Conservation (phyloP, 2,329 filamentous ascomycete genomes). For the Alternaria infectoria region DNA sequence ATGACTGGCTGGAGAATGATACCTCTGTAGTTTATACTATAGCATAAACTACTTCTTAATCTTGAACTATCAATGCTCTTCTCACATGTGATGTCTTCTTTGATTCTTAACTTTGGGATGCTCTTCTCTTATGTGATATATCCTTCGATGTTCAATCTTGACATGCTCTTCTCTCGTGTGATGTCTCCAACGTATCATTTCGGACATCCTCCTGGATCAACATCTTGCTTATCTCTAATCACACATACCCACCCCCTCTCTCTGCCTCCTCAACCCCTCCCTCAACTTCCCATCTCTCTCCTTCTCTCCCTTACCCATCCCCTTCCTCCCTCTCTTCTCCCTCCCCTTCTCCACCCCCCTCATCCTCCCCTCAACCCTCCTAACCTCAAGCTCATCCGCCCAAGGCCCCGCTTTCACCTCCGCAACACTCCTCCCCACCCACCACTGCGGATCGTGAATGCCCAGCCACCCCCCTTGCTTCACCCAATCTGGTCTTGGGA, state of each 20-base stretch:
- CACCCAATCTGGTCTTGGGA: conserved; percentile 8
- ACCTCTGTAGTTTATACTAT: not conserved
- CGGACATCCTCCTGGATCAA: no score
- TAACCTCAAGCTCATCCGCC: conserved; percentile 9
- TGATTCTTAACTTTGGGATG: not conserved
- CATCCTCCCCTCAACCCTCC: not conserved
- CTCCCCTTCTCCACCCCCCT: conserved; percentile 5
- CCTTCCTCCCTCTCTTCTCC: not conserved
- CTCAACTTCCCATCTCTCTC: conserved; percentile 14
- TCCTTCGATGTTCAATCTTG: not conserved
- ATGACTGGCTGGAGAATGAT: not conserved
- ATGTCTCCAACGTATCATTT: not conserved
- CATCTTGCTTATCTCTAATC: no score
- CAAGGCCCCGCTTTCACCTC: conserved; percentile 18
- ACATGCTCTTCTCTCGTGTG: not conserved
- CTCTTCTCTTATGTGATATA: not conserved
- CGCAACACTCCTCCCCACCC: conserved; percentile 10
- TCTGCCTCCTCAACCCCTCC: conserved; percentile 12
- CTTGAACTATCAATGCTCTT: not conserved
- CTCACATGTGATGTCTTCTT: not conserved
- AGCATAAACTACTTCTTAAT: conserved; percentile 1
- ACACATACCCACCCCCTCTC: not conserved
- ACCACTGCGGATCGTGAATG: conserved; percentile 17
- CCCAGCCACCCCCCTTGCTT: not conserved
- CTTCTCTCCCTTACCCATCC: not conserved